Percentiles rank a stretch among this genome's conserved stretches.
Conservation (phyloP, 768 basidiomycete species). For the Macrolepiota dolichaula region DNA sequence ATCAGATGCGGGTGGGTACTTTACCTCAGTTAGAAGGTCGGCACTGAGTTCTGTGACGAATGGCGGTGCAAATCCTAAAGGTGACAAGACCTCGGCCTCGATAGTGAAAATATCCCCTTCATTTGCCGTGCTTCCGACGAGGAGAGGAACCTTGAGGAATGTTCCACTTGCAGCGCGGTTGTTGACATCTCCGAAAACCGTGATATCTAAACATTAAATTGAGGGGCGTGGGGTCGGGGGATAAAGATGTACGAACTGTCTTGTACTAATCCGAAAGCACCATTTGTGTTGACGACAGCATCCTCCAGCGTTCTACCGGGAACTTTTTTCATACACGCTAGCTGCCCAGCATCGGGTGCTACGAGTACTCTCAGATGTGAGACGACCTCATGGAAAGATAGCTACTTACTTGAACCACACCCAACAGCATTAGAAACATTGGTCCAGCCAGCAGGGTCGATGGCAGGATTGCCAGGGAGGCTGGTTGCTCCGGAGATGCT, state of each 20-base stretch:
- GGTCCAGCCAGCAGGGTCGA: conserved; percentile 27
- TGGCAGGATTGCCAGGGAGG: conserved; percentile 9
- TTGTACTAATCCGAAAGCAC: conserved; percentile 24
- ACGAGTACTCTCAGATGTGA: not conserved
- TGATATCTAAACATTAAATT: conserved; percentile 21
- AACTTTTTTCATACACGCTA: conserved; percentile 33
- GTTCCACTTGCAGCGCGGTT: conserved; percentile 23
- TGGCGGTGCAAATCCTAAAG: conserved; percentile 24
- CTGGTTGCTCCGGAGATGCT: conserved; percentile 15
- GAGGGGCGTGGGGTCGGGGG: not conserved
- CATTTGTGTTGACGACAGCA: conserved; percentile 26
- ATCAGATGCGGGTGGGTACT: not conserved
- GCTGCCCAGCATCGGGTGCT: conserved; percentile 24
- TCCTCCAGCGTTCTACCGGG: conserved; percentile 27
- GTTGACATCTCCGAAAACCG: conserved; percentile 28
- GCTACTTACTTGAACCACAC: conserved; percentile 27
- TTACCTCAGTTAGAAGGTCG: conserved; percentile 28
- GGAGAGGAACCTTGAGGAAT: conserved; percentile 26
- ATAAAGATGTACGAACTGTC: conserved; percentile 25
- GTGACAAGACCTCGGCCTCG: conserved; percentile 20
- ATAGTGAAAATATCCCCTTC: conserved; percentile 34
- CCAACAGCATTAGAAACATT: conserved; percentile 26
- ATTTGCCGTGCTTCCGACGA: conserved; percentile 28
- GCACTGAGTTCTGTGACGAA: conserved; percentile 26
- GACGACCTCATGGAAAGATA: not conserved